Evolutionary conservation across 371 early-diverging fungal genomes (phyloP).

Genomic region (Mortierella sp.): DNA sequence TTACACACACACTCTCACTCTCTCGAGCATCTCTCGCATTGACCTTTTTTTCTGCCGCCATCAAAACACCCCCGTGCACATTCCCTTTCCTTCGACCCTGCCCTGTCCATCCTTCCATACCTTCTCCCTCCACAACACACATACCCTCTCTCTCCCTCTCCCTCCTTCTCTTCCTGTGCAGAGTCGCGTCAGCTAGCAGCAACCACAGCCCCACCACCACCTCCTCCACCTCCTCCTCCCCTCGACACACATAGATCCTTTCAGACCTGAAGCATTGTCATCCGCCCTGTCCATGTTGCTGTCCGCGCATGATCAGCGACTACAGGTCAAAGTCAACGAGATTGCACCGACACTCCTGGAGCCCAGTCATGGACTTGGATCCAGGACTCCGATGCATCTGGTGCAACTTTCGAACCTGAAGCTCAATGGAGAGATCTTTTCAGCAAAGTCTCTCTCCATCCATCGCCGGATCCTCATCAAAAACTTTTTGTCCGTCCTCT

Average conservation of each 20-base stretch:
- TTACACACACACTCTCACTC: background rate
- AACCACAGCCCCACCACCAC: slow-evolving; percentile 5
- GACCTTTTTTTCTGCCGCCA: too few relatives aligned
- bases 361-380: slow-evolving; percentile 25
- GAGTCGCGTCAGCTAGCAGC: background rate
- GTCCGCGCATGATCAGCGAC: background rate
- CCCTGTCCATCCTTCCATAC: background rate
- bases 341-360: slow-evolving; percentile 26
- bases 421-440: slow-evolving; percentile 35
- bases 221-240: background rate
- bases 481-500: slow-evolving; percentile 44
- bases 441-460: slow-evolving; percentile 30
- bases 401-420: slow-evolving; percentile 40
- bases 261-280: background rate
- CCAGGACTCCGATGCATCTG: slow-evolving; percentile 37
- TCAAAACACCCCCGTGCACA: too few relatives aligned
- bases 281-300: background rate
- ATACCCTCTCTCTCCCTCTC: background rate
- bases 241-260: slow-evolving; percentile 3
- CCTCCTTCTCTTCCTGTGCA: background rate
- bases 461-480: slow-evolving; percentile 41
- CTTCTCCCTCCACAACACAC: background rate
- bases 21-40: too few relatives aligned
- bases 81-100: background rate
- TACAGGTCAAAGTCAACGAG: slow-evolving; percentile 10